These are phyloP conservation scores for Xerocomus brunneocitrinus DNA, from an alignment of 768 basidiomycete genomes.

Conservation along the genomic window DNA sequence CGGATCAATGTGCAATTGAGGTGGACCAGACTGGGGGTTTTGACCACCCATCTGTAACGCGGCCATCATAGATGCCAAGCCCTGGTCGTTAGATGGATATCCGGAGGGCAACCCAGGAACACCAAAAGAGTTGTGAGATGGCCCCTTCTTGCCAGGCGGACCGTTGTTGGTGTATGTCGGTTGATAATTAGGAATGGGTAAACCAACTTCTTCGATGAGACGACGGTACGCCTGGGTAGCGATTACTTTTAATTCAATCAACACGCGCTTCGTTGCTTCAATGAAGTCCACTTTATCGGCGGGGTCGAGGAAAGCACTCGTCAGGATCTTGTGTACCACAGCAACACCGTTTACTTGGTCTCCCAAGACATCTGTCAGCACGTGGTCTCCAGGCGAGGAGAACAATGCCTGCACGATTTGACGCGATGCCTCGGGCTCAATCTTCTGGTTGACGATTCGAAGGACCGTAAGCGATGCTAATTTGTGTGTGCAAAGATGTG, in stretches of 20 bases:
- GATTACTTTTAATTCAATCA: slow-evolving; percentile 88
- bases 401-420: slow-evolving; percentile 89
- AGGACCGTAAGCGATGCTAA: slow-evolving; percentile 92
- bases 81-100: slow-evolving; percentile 79
- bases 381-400: slow-evolving; percentile 83
- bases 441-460: slow-evolving; percentile 94
- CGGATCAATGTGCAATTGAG: slow-evolving; percentile 69
- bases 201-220: slow-evolving; percentile 90
- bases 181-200: slow-evolving; percentile 85
- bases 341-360: slow-evolving; percentile 97
- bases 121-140: slow-evolving; percentile 51
- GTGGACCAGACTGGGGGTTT: slow-evolving; percentile 75
- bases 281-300: slow-evolving; percentile 63
- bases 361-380: slow-evolving; percentile 87
- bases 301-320: slow-evolving; percentile 78
- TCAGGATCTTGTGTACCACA: slow-evolving; percentile 88
- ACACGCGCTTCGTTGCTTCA: slow-evolving; percentile 84
- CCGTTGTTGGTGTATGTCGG: slow-evolving; percentile 65
- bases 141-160: slow-evolving; percentile 56
- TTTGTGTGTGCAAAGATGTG: slow-evolving; percentile 97
- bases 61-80: slow-evolving; percentile 89
- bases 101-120: slow-evolving; percentile 76
- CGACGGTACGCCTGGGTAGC: slow-evolving; percentile 93
- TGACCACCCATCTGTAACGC: slow-evolving; percentile 88
- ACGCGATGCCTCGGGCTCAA: slow-evolving; percentile 81